A percentile compares a stretch with the other conserved stretches of the same genome.
Evolutionary conservation across 148 eudicot genomes (phyloP).

Genomic region (Selenicereus undatus): DNA sequence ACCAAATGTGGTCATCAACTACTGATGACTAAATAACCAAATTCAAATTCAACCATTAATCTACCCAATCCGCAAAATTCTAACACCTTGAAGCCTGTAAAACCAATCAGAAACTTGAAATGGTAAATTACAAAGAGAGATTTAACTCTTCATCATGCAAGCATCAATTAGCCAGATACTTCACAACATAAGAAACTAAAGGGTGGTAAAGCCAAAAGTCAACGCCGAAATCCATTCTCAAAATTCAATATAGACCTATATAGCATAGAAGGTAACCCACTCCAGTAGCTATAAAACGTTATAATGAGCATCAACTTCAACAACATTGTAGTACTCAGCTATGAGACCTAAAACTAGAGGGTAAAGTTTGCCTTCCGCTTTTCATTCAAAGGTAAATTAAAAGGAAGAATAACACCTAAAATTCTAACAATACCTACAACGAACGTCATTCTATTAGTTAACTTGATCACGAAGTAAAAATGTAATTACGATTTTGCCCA

Average conservation of each 20-base stretch:
- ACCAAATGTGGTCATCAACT: background rate
- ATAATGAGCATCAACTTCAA: background rate
- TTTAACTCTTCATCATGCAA: background rate
- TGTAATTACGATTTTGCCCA: background rate
- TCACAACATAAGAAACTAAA: background rate
- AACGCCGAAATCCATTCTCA: background rate
- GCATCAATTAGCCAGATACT: background rate
- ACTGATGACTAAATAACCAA: background rate
- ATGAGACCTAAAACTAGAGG: background rate
- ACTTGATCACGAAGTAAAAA: background rate
- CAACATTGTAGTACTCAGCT: background rate
- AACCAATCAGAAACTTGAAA: conserved; percentile 1
- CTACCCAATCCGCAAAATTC: conserved; percentile 10
- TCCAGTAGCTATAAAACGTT: background rate
- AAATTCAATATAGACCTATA: conserved; percentile 1
- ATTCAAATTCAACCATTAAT: background rate
- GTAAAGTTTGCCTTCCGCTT: background rate
- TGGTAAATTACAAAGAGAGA: background rate
- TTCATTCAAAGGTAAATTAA: background rate
- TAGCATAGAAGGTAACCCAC: background rate
- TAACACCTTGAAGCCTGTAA: background rate
- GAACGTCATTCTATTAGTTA: background rate
- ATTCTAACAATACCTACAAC: background rate
- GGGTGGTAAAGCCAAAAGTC: background rate
- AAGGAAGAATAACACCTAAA: background rate